Conservation (phyloP, 805 yeast species). For the Tanozyma kutaoensis region DNA sequence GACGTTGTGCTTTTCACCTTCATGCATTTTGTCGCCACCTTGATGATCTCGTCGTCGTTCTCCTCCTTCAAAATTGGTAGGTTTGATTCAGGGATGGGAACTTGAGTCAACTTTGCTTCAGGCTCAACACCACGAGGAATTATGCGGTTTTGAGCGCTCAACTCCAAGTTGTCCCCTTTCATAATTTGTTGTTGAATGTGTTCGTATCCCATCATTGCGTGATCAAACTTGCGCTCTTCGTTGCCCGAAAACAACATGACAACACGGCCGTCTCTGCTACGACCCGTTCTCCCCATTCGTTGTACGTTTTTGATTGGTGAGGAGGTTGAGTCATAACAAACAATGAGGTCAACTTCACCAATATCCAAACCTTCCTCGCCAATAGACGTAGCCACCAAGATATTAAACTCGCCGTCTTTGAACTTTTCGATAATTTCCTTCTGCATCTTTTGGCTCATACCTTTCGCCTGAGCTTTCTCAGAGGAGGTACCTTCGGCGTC, state of each 20-base stretch:
- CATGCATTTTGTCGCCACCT: conserved; percentile 56
- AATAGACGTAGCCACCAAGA: conserved; percentile 88
- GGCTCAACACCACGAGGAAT: conserved; percentile 51
- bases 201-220: conserved; percentile 75
- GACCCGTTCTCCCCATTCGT: conserved; percentile 96
- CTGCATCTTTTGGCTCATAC: conserved; percentile 87
- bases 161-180: conserved; percentile 28
- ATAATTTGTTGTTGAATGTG: conserved; percentile 61
- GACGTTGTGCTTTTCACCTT: conserved; percentile 12
- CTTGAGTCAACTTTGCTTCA: conserved; percentile 35
- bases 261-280: conserved; percentile 82
- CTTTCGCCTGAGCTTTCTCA: conserved; percentile 62
- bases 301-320: conserved; percentile 91
- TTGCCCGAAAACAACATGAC: conserved; percentile 60
- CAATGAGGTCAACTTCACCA: conserved; percentile 91
- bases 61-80: conserved; percentile 40
- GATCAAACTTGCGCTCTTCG: conserved; percentile 68
- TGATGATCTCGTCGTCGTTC: conserved; percentile 52
- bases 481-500: conserved; percentile 34
- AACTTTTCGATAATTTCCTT: conserved; percentile 66
- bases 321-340: conserved; percentile 86
- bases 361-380: conserved; percentile 99
- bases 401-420: conserved; percentile 59
- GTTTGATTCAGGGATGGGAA: conserved; percentile 65
- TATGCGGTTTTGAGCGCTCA: conserved; percentile 47